Conservation (phyloP, 2,329 filamentous ascomycete species). For the Trichophyton verrucosum region DNA sequence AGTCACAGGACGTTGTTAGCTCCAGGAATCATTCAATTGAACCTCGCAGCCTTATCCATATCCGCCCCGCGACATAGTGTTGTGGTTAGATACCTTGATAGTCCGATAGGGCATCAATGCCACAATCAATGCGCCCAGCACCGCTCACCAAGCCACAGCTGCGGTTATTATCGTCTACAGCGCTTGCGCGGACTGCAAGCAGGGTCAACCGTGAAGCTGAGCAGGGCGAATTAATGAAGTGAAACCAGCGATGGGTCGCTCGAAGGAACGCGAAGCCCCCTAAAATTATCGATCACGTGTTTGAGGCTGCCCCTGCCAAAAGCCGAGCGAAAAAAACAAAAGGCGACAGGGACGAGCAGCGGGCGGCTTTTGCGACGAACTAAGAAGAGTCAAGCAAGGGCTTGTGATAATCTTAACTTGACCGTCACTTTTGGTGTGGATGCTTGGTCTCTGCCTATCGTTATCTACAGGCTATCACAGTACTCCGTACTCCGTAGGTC, state of each 20-base stretch:
- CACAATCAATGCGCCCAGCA: background rate
- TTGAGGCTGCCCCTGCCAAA: background rate
- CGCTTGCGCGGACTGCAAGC: background rate
- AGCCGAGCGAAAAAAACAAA: background rate
- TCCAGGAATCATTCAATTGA: background rate
- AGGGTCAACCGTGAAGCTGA: background rate
- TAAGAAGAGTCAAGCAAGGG: background rate
- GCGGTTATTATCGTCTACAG: background rate
- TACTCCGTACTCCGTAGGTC: no score
- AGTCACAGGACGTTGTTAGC: background rate
- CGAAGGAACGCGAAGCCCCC: background rate
- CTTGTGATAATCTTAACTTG: background rate
- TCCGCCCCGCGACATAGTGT: background rate
- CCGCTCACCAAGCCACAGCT: background rate
- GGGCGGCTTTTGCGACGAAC: background rate
- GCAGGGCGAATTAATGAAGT: background rate
- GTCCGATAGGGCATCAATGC: background rate
- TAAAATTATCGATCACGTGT: background rate
- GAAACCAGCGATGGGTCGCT: background rate
- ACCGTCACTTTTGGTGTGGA: background rate
- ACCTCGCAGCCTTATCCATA: background rate
- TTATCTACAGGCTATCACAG: no score
- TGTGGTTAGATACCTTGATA: background rate
- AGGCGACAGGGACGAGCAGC: background rate
- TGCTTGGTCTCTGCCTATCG: no score